Percentiles rank a stretch among this genome's conserved stretches.
These are phyloP conservation scores for Nemania abortiva DNA, from an alignment of 2,329 filamentous ascomycete genomes.

Conservation along the genomic window DNA sequence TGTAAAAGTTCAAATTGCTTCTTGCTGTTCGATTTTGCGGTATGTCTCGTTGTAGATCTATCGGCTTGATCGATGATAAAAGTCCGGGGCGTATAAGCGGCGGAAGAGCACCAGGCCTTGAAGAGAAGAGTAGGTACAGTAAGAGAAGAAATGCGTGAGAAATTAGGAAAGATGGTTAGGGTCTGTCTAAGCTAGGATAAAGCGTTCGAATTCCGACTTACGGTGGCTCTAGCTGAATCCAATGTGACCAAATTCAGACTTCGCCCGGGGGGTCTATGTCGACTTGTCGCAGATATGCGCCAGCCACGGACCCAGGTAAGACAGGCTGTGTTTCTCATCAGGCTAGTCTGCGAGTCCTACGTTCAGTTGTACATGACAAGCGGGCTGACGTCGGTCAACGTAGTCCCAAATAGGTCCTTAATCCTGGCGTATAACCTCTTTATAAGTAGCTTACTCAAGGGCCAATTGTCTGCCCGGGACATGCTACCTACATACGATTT, in stretches of 20 bases:
- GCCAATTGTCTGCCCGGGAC: slow-evolving; percentile 11
- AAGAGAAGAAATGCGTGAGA: slow-evolving; percentile 19
- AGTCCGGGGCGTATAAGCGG: slow-evolving; percentile 13
- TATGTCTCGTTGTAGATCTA: slow-evolving; percentile 1
- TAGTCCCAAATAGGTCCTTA: background rate
- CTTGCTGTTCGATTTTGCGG: background rate
- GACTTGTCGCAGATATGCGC: slow-evolving; percentile 26
- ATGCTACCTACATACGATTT: background rate
- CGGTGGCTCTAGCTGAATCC: slow-evolving; percentile 32
- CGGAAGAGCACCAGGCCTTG: slow-evolving; percentile 27
- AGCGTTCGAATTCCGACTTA: slow-evolving; percentile 21
- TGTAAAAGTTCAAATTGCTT: background rate
- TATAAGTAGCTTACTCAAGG: slow-evolving; percentile 4
- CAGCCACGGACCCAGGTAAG: slow-evolving; percentile 28
- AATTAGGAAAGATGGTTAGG: slow-evolving; percentile 22
- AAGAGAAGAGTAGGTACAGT: slow-evolving; percentile 14
- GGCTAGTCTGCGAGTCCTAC: background rate
- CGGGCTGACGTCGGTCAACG: slow-evolving; percentile 7
- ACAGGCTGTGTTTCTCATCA: slow-evolving; percentile 35
- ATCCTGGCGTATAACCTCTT: no score
- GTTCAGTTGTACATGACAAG: background rate
- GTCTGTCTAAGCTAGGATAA: background rate
- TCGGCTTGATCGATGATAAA: background rate
- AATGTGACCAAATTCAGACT: slow-evolving; percentile 18
- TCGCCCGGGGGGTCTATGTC: slow-evolving; percentile 14